Evolutionary conservation across 306 rosid species (phyloP).

Genomic region (Echinosophora koreensis): DNA sequence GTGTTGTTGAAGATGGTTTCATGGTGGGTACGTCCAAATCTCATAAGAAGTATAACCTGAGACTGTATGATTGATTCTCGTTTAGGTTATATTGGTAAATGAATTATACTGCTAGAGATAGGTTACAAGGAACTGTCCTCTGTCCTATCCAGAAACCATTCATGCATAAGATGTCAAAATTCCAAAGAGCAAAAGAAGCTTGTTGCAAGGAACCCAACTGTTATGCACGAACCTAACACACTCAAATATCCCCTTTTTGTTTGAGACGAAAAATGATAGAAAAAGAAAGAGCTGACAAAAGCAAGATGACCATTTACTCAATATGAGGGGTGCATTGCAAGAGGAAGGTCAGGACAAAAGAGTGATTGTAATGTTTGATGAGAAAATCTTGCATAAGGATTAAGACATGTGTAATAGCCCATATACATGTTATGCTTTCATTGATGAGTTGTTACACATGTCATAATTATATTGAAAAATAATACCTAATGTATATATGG

Average conservation of each 20-base stretch:
- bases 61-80: no score
- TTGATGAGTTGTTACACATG: no score
- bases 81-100: constrained; percentile 22
- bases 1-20: no score
- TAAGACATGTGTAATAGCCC: no score
- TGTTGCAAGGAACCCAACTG: constrained; percentile 57
- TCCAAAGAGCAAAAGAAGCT: constrained; percentile 14
- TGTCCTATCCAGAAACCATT: constrained; percentile 49
- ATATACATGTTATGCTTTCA: no score
- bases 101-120: constrained; percentile 38
- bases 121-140: constrained; percentile 3
- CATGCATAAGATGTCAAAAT: constrained; percentile 38
- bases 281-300: constrained; percentile 34
- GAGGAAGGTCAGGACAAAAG: constrained; percentile 23
- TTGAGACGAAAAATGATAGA: constrained; percentile 48
- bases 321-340: constrained; percentile 44
- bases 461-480: no score
- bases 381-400: no score
- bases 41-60: no score
- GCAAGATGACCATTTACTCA: constrained; percentile 44
- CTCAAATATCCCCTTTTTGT: constrained; percentile 47
- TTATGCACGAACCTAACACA: constrained; percentile 58
- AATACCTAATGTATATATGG: no score
- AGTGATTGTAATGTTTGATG: constrained; percentile 12
- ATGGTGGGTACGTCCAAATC: no score